Evolutionary conservation across 2,329 filamentous ascomycete genomes (phyloP), one percentile per base, ranked within the genome.

Genomic region (Sodiomyces alkalinus): DNA sequence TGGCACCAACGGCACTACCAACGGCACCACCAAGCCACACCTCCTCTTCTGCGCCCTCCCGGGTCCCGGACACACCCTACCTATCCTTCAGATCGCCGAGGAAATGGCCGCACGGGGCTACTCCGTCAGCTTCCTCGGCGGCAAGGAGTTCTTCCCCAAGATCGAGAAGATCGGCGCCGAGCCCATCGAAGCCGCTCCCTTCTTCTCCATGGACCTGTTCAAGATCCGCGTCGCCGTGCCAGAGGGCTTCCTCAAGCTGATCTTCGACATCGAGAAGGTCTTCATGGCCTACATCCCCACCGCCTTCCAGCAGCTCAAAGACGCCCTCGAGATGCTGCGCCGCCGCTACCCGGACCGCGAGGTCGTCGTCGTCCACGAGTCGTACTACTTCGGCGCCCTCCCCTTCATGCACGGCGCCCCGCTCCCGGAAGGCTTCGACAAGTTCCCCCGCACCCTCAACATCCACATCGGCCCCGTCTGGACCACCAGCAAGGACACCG

Each of bases 341-440:
- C 41, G 43, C 6, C 31, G 44, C 2, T 43, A 55, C 18, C 47
- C 51, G 3, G 36, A 34, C 4, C 45, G 52, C 7, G 45, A 57
- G 17, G 45, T 66, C 17, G 35, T 67, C 13, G 41, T 62, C 9
- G 28, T 66, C n/a, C 46, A 46, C 19, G 62, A 67, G 37, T 41
- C 45, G 3, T 39, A 48, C 3, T 55, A 49, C 24, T 42, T 49
- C 30, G 59, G 55, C 0, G 35, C 46, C 8, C 34, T 51, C 1
- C 56, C 60, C 0, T 48, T 59, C 27, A 36, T 40, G 2, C 39
- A 47, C 17, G 56, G 57, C 3, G 50, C 49, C 2, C 48, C 55
- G 3, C 43, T 51, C 32, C 58, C 43, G 10, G 43, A 37, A 39
- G 59, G 43, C 12, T 64, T 41, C 38, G 37, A 33, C 32, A 44